These are phyloP conservation scores for Geranium rotundifolium DNA, from an alignment of 345 rosid genomes.

Conservation along the genomic window DNA sequence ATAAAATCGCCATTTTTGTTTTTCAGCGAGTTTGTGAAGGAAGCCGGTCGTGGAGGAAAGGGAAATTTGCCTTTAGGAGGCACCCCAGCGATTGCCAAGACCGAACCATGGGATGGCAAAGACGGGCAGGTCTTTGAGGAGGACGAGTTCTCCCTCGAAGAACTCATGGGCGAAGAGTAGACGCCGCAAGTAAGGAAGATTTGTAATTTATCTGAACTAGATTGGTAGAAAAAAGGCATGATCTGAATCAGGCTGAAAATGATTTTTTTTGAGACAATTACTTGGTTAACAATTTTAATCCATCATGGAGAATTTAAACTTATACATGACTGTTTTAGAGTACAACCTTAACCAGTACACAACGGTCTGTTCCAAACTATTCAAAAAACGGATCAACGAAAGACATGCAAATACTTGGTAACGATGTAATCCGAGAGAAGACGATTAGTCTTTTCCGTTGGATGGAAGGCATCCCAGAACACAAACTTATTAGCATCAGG, in stretches of 20 bases:
- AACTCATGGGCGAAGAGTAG: constrained; percentile 79
- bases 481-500: constrained; percentile 36
- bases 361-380: too few species aligned
- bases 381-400: neutral
- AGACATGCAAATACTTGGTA: neutral
- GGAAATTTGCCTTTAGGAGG: constrained; percentile 75
- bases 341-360: too few species aligned
- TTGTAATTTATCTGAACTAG: constrained; percentile 17
- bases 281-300: too few species aligned
- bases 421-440: constrained; percentile 14
- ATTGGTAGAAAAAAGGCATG: too few species aligned
- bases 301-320: too few species aligned
- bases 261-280: too few species aligned
- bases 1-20: neutral
- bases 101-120: constrained; percentile 88
- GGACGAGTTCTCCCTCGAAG: constrained; percentile 90
- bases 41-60: constrained; percentile 86
- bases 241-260: too few species aligned
- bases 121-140: constrained; percentile 77
- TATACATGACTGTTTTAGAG: too few species aligned
- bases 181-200: constrained; percentile 41
- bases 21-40: constrained; percentile 83
- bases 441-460: constrained; percentile 25
- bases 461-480: constrained; percentile 43
- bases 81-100: constrained; percentile 37